These are phyloP conservation scores for Dionaea muscipula DNA, from an alignment of 179 eudicot species.

Conservation along the genomic window DNA sequence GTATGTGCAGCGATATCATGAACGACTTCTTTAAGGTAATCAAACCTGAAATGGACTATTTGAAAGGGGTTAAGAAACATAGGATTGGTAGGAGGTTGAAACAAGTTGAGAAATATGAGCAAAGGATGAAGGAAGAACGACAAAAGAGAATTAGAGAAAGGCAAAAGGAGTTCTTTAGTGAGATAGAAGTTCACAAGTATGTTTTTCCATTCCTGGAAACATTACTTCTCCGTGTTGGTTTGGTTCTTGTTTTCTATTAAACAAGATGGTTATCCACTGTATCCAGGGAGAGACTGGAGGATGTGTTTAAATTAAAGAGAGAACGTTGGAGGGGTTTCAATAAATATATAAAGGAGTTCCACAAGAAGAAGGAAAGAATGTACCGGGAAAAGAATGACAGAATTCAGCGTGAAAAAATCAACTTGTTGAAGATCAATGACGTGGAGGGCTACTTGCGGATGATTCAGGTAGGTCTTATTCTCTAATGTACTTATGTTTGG, in stretches of 20 bases:
- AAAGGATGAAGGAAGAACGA: slow-evolving; percentile 96
- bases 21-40: slow-evolving; percentile 83
- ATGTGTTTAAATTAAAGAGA: slow-evolving; percentile 70
- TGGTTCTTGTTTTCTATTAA: background rate
- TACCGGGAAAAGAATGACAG: slow-evolving; percentile 93
- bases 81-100: slow-evolving; percentile 90
- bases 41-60: slow-evolving; percentile 61
- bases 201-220: slow-evolving; percentile 4
- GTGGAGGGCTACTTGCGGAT: slow-evolving; percentile 98
- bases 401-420: slow-evolving; percentile 96
- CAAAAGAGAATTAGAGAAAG: slow-evolving; percentile 83
- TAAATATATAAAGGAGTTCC: slow-evolving; percentile 78
- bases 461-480: slow-evolving; percentile 61
- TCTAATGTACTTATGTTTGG: background rate
- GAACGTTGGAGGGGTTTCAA: slow-evolving; percentile 90
- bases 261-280: slow-evolving; percentile 7
- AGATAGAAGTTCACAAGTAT: slow-evolving; percentile 84
- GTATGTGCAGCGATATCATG: slow-evolving; percentile 57
- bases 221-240: slow-evolving; percentile 5
- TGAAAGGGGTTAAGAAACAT: slow-evolving; percentile 80
- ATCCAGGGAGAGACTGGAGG: slow-evolving; percentile 81
- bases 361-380: slow-evolving; percentile 83
- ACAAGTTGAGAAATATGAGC: slow-evolving; percentile 87
- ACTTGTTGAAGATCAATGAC: slow-evolving; percentile 87
- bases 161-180: slow-evolving; percentile 96